Evolutionary conservation across 2,329 filamentous ascomycete genomes (phyloP).

Genomic region (Fusarium nanum): DNA sequence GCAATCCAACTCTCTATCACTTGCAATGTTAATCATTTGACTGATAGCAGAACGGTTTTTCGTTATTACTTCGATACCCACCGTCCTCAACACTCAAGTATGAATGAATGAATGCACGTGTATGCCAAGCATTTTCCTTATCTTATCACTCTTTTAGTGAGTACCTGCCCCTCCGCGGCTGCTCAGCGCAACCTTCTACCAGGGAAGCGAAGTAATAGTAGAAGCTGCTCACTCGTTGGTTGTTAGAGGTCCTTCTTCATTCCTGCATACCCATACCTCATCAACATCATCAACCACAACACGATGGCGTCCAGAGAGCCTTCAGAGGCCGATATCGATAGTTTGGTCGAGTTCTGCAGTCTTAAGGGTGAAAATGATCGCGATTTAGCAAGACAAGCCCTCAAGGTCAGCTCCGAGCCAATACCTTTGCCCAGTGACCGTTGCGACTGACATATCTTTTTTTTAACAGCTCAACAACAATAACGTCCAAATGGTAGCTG

Average conservation of each 20-base stretch:
- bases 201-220: slow-evolving; percentile 9
- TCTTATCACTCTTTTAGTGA: slow-evolving; percentile 30
- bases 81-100: neutral
- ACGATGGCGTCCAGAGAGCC: slow-evolving; percentile 53
- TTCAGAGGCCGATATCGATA: slow-evolving; percentile 52
- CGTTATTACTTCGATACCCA: neutral
- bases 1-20: neutral
- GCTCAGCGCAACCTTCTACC: slow-evolving; percentile 11
- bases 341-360: slow-evolving; percentile 57
- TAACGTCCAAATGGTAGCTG: slow-evolving; percentile 61
- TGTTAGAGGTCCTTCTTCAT: slow-evolving; percentile 25
- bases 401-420: slow-evolving; percentile 51
- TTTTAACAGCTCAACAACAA: slow-evolving; percentile 55
- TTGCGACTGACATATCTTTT: slow-evolving; percentile 19
- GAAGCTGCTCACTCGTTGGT: slow-evolving; percentile 26
- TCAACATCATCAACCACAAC: neutral
- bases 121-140: slow-evolving; percentile 31
- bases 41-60: neutral
- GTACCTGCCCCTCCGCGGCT: slow-evolving; percentile 37
- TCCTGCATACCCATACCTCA: slow-evolving; percentile 14
- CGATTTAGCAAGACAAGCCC: slow-evolving; percentile 54
- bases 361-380: slow-evolving; percentile 54
- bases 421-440: neutral
- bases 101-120: slow-evolving; percentile 9
- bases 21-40: neutral